Conservation (phyloP, 2,329 filamentous ascomycete species). For the Aspergillus pseudoviridinutans region DNA sequence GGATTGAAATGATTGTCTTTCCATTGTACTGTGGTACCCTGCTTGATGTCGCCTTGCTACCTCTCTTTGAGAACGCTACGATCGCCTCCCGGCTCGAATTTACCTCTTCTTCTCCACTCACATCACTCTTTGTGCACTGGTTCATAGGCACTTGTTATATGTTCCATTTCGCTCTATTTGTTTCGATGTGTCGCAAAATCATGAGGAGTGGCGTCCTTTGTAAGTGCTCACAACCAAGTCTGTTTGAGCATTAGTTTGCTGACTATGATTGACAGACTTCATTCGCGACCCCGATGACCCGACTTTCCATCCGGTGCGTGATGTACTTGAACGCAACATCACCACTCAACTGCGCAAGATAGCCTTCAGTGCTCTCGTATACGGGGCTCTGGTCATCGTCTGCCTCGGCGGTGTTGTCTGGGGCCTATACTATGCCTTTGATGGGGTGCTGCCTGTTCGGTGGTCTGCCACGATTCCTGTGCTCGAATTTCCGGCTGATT, state of each 20-base stretch:
- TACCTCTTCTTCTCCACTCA: slow-evolving; percentile 73
- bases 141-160: slow-evolving; percentile 98
- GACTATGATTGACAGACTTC: slow-evolving; percentile 60
- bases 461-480: slow-evolving; percentile 92
- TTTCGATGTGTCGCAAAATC: slow-evolving; percentile 98
- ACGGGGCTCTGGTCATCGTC: slow-evolving; percentile 85
- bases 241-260: background rate
- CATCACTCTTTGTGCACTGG: slow-evolving; percentile 96
- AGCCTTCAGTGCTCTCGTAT: slow-evolving; percentile 90
- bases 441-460: slow-evolving; percentile 78
- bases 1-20: slow-evolving; percentile 98
- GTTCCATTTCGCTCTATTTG: slow-evolving; percentile 98
- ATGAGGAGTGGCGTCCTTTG: slow-evolving; percentile 91
- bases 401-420: slow-evolving; percentile 95
- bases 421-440: slow-evolving; percentile 68
- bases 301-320: slow-evolving; percentile 94
- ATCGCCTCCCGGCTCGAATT: slow-evolving; percentile 74
- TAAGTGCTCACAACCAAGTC: slow-evolving; percentile 45
- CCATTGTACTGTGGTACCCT: slow-evolving; percentile 92
- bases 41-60: slow-evolving; percentile 81
- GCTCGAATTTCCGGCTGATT: slow-evolving; percentile 87
- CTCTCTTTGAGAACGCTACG: slow-evolving; percentile 79
- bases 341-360: slow-evolving; percentile 94
- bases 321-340: slow-evolving; percentile 90
- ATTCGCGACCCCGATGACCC: slow-evolving; percentile 97